Percentiles rank a stretch among this genome's conserved stretches.
Conservation (phyloP, 2,329 filamentous ascomycete species). For the Penicillium sp. region DNA sequence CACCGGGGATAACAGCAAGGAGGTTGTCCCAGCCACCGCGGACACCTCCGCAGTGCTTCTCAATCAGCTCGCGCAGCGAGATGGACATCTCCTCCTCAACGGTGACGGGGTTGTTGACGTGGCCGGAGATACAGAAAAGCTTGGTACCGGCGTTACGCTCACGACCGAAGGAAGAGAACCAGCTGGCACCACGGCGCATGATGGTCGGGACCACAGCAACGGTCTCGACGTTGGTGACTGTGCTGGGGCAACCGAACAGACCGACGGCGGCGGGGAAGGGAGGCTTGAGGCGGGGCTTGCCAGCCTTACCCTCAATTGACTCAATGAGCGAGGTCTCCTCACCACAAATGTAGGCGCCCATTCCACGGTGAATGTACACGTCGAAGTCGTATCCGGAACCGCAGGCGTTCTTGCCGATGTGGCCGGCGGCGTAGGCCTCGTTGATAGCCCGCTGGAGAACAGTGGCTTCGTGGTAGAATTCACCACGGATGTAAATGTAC, state of each 20-base stretch:
- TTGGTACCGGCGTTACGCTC: constrained; percentile 97
- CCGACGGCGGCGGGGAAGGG: constrained; percentile 97
- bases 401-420: constrained; percentile 98
- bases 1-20: constrained; percentile 90
- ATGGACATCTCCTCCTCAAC: constrained; percentile 99
- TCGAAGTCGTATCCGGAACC: constrained; percentile 97
- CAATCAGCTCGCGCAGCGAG: constrained; percentile 90
- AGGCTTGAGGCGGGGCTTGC: constrained; percentile 97
- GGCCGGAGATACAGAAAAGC: constrained; percentile 95
- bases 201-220: constrained; percentile 95
- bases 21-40: constrained; percentile 98
- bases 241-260: constrained; percentile 96
- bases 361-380: constrained; percentile 93
- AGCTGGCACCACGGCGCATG: constrained; percentile 83
- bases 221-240: constrained; percentile 97
- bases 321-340: constrained; percentile 98
- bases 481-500: constrained; percentile 99
- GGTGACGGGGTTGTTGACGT: constrained; percentile 97
- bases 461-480: constrained; percentile 95
- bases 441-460: constrained; percentile 94
- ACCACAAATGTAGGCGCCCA: constrained; percentile 95
- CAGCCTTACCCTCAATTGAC: constrained; percentile 96
- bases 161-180: constrained; percentile 93
- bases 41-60: constrained; percentile 97
- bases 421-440: constrained; percentile 90